Conservation (phyloP, 768 basidiomycete species). For the Artomyces pyxidatus region DNA sequence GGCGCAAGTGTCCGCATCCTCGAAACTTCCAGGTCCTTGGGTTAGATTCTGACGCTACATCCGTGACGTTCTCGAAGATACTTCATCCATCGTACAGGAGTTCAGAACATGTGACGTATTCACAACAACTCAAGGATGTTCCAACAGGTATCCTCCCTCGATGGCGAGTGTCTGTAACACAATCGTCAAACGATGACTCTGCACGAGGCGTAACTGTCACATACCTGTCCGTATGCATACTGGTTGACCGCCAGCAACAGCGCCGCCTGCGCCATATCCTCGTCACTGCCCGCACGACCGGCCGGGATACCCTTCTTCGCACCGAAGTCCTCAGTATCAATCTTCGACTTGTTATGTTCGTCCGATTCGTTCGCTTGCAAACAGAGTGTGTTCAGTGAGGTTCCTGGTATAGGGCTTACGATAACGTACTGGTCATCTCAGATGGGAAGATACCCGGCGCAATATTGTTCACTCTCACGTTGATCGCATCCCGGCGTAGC, state of each 20-base stretch:
- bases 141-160: slow-evolving; percentile 23
- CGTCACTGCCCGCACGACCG: slow-evolving; percentile 26
- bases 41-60: no score
- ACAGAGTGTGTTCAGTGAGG: not conserved
- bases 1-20: no score
- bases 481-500: slow-evolving; percentile 22
- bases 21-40: no score
- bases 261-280: slow-evolving; percentile 28
- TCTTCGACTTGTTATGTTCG: slow-evolving; percentile 25
- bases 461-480: slow-evolving; percentile 29
- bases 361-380: slow-evolving; percentile 20
- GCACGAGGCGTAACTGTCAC: not conserved
- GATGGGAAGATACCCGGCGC: slow-evolving; percentile 30
- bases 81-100: no score
- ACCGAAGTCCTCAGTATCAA: slow-evolving; percentile 22
- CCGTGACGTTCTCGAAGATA: no score
- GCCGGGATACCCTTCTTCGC: slow-evolving; percentile 29
- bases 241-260: slow-evolving; percentile 26
- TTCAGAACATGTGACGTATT: no score
- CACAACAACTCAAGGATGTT: slow-evolving; percentile 20
- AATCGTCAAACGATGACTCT: not conserved
- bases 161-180: slow-evolving; percentile 16
- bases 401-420: not conserved
- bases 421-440: slow-evolving; percentile 26
- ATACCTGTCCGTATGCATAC: slow-evolving; percentile 29